Evolutionary conservation across 202 grass and related monocot species (phyloP), one percentile per base, ranked within the genome.

Genomic region (Hordeum pubiflorum): DNA sequence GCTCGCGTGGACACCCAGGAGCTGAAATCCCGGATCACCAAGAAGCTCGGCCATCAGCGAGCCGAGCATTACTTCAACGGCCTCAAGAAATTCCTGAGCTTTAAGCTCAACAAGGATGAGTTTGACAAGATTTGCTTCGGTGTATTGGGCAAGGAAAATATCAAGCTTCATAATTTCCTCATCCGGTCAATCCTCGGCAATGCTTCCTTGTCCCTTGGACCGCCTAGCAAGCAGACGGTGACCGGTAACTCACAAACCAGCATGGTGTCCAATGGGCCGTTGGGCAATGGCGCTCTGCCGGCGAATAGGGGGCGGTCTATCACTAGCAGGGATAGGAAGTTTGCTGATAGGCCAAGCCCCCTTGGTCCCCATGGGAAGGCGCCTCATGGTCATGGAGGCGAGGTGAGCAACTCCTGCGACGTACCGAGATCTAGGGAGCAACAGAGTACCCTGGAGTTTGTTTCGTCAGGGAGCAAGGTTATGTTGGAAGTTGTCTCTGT

Each of bases 401-500:
- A 76, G 21, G 74, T 76, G 34, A 76, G n/a, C 33, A 76, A 76
- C 57, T 76, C 74, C 54, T 76, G 74, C 2, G 34, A 76, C 4
- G n/a, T 76, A 32, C 74, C 31, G 5, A 58, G 74, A 55, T 59
- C 55, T 39, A 58, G 55, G 74, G 74, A 76, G 13, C 74, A 38
- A 4, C 74, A 24, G 6, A 59, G 55, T 59, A 57, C 74, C 55
- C 55, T 76, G 74, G 74, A 76, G 74, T 58, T 76, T 58, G 20
- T 38, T 7, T 76, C 74, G 10, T 7, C 21, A 1, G 74, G 74
- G 55, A 60, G 21, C 50, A 74, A 74, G 50, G 86, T 74, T 62
- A 63, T 87, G 72, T 40, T 78, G 75, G 85, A 87, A 74, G 81
- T 69, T 58, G 86, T 70, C 7, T 88, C 86, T 48, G 86, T 88